A percentile compares a stretch with the other conserved stretches of the same genome.
phyloP scores from a whole-genome alignment of 805 yeast genomes.

The Saturnispora ahearnii region DNA sequence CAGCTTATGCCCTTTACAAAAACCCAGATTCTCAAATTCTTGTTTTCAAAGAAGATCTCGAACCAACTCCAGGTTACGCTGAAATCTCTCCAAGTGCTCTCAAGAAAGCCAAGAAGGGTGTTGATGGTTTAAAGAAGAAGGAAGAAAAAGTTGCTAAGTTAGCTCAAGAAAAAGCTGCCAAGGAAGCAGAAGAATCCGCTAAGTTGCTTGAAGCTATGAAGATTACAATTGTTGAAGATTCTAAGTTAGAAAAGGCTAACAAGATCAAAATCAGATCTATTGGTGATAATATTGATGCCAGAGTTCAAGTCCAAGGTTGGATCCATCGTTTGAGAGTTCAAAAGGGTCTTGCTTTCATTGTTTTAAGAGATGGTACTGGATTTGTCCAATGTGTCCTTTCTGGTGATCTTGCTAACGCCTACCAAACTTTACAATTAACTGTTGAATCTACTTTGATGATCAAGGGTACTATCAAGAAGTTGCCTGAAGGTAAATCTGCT shows the following conservation, averaged over 20 bases:
- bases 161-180: slow-evolving; percentile 41
- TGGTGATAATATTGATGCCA: slow-evolving; percentile 44
- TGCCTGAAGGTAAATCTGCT: slow-evolving; percentile 95
- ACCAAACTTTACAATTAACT: slow-evolving; percentile 75
- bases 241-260: slow-evolving; percentile 58
- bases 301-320: slow-evolving; percentile 90
- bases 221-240: slow-evolving; percentile 67
- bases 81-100: slow-evolving; percentile 85
- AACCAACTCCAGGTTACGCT: slow-evolving; percentile 46
- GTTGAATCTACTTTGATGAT: slow-evolving; percentile 77
- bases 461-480: slow-evolving; percentile 69
- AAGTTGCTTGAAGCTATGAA: slow-evolving; percentile 71
- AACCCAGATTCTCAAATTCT: slow-evolving; percentile 42
- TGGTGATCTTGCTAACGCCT: slow-evolving; percentile 89
- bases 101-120: slow-evolving; percentile 95
- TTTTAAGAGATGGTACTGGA: slow-evolving; percentile 93
- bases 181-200: slow-evolving; percentile 64
- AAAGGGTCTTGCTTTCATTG: slow-evolving; percentile 85
- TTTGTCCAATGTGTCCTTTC: slow-evolving; percentile 76
- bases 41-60: slow-evolving; percentile 42
- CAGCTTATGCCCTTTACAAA: slow-evolving; percentile 72
- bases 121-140: slow-evolving; percentile 81
- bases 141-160: slow-evolving; percentile 57
- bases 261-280: slow-evolving; percentile 56
- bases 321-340: slow-evolving; percentile 88